phyloP scores from a whole-genome alignment of 306 rosid genomes.

The Styphnolobium japonicum region DNA sequence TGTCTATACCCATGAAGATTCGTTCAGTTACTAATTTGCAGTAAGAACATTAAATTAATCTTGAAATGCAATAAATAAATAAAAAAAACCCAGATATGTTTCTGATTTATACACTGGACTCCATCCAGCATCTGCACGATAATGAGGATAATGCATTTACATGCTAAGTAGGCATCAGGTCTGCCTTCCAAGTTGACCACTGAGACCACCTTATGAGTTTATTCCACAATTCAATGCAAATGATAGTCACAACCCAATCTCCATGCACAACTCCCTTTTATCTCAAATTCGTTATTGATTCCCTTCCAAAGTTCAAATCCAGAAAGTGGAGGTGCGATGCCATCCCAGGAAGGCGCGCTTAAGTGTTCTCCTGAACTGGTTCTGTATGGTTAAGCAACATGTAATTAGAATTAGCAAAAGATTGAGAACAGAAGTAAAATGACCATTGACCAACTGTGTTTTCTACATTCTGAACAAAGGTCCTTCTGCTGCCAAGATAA shows the following conservation, averaged over 20 bases:
- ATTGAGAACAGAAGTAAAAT: slow-evolving; percentile 1
- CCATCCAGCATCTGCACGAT: background rate
- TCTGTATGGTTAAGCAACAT: slow-evolving; percentile 25
- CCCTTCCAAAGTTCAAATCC: slow-evolving; percentile 2
- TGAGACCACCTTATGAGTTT: background rate
- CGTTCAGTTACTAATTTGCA: background rate
- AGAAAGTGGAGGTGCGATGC: background rate
- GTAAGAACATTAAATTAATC: background rate
- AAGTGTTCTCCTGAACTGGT: slow-evolving; percentile 16
- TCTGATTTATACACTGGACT: background rate
- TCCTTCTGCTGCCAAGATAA: slow-evolving; percentile 20
- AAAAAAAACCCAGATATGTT: slow-evolving; percentile 2
- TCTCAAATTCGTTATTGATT: background rate
- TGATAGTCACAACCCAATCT: slow-evolving; percentile 11
- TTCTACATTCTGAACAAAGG: slow-evolving; percentile 21
- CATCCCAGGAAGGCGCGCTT: slow-evolving; percentile 16
- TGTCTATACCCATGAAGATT: too few species aligned
- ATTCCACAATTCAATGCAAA: slow-evolving; percentile 2
- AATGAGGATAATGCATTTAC: background rate
- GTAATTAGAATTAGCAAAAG: slow-evolving; percentile 12
- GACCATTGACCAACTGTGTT: slow-evolving; percentile 8
- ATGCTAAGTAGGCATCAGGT: background rate
- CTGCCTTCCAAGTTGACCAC: background rate
- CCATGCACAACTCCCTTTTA: slow-evolving; percentile 14
- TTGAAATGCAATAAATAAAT: background rate